Evolutionary conservation across 208 protist genomes (phyloP), one percentile per base, ranked within the genome.

Genomic region (Trypanosoma congolense): DNA sequence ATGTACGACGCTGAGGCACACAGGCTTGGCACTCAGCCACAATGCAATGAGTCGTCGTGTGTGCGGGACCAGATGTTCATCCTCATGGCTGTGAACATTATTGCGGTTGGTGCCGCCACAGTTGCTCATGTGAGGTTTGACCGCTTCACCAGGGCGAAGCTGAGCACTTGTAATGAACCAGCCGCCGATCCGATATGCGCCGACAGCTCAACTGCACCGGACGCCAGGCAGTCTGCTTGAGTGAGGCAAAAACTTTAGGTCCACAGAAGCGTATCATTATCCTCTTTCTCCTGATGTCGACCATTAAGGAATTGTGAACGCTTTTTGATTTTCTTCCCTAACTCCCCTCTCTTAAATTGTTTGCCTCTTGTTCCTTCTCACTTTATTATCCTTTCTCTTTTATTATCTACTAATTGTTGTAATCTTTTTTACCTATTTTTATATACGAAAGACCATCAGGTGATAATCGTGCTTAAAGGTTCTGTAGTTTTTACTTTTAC

Each of bases 1-100:
- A 52, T 44, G 49, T 71, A 71, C 41, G 25, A 26, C 25, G 40
- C 45, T 46, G 46, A 50, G 33, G 51, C 63, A 16, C 12, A 49
- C 22, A 56, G 28, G 55, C n/a, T 35, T 6, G 42, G 50, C 2
- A 80, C 67, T 6, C 5, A n/a, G n/a, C 30, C 55, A 0, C 3
- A 10, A 12, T 63, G 56, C 24, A 21, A 33, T 3, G 24, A 46
- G 10, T 47, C 43, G 22, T 12, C 25, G 3, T 63, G 56, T 33
- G 46, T 63, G 24, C 22, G 35, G 24, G 55, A 33, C 42, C 42
- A 46, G 21, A 46, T 46, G 42, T 19, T 46, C 42, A 46, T 46
- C 8, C 42, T 46, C 6, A 46, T 46, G 42, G 42, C 10, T 46
- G 42, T 0, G 10, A 46, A 46, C n/a, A 0, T 46, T 25, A 19